phyloP scores from a whole-genome alignment of 805 yeast species.

The Candida ulmi region DNA sequence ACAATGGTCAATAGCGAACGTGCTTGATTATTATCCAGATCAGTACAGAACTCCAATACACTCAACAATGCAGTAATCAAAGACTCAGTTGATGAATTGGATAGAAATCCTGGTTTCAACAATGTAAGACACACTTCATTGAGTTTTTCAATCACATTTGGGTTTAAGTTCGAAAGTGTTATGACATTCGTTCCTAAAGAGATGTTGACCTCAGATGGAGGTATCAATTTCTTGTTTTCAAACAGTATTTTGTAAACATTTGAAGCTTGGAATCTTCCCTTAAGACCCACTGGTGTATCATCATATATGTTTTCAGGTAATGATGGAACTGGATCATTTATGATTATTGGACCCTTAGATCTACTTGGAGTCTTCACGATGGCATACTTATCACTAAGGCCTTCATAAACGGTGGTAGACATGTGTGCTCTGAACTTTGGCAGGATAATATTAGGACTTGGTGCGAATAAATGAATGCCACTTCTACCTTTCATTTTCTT shows the following conservation, averaged over 20 bases:
- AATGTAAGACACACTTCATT: conserved; percentile 9
- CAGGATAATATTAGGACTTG: conserved; percentile 7
- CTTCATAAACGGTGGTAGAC: conserved; percentile 17
- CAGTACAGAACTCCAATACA: conserved; percentile 13
- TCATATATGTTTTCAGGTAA: background rate
- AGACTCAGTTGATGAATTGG: background rate
- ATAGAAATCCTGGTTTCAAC: background rate
- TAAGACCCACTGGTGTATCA: background rate
- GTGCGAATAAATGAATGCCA: conserved; percentile 5
- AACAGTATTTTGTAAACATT: conserved; percentile 12
- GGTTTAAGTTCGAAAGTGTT: conserved; percentile 9
- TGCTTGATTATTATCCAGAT: conserved; percentile 6
- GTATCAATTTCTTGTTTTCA: conserved; percentile 1
- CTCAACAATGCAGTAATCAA: conserved; percentile 7
- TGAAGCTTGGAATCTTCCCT: conserved; percentile 6
- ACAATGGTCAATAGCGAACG: conserved; percentile 12
- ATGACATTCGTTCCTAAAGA: conserved; percentile 9
- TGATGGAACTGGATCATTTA: conserved; percentile 1
- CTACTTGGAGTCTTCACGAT: conserved; percentile 5
- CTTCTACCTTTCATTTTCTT: background rate
- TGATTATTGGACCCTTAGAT: background rate
- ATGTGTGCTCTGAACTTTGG: conserved; percentile 15
- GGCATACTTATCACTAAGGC: conserved; percentile 14
- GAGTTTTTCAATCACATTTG: conserved; percentile 8
- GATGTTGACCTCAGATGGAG: conserved; percentile 6